These are phyloP conservation scores for Gracilaria domingensis DNA, from an alignment of 23 red algal genomes.

Conservation along the genomic window DNA sequence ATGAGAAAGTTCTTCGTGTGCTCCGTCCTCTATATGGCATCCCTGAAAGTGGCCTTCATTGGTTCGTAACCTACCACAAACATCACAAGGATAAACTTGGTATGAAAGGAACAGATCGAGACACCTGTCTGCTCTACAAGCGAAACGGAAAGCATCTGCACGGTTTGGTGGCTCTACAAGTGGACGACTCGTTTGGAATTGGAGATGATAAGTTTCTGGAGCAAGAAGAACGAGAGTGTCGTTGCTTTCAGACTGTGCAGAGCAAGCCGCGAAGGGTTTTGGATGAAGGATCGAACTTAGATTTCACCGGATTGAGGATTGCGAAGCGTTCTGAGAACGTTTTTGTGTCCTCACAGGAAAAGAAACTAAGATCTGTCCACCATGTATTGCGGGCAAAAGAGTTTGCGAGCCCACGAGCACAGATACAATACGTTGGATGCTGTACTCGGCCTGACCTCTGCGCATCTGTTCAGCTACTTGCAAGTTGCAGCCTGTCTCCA, in stretches of 20 bases:
- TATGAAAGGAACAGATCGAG: no score
- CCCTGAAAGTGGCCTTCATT: no score
- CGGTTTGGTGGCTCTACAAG: no score
- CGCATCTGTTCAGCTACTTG: slow-evolving; percentile 35
- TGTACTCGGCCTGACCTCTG: slow-evolving; percentile 21
- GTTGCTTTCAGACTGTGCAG: background rate
- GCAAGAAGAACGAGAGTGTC: slow-evolving; percentile 12
- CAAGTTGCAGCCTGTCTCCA: background rate
- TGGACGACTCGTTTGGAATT: slow-evolving; percentile 1
- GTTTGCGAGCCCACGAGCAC: background rate
- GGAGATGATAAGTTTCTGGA: slow-evolving; percentile 1
- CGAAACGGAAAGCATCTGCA: no score
- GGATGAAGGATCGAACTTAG: background rate
- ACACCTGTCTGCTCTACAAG: no score
- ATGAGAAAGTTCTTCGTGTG: no score
- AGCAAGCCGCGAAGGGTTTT: background rate
- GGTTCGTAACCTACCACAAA: no score
- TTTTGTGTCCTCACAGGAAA: background rate
- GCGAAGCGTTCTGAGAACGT: background rate
- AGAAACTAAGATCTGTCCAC: background rate
- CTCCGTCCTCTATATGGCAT: no score
- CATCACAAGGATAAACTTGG: no score
- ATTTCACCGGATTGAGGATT: background rate
- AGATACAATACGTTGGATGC: slow-evolving; percentile 10
- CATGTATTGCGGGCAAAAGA: background rate